phyloP scores from a whole-genome alignment of 2,329 filamentous ascomycete genomes.

The Trichoderma sp. region DNA sequence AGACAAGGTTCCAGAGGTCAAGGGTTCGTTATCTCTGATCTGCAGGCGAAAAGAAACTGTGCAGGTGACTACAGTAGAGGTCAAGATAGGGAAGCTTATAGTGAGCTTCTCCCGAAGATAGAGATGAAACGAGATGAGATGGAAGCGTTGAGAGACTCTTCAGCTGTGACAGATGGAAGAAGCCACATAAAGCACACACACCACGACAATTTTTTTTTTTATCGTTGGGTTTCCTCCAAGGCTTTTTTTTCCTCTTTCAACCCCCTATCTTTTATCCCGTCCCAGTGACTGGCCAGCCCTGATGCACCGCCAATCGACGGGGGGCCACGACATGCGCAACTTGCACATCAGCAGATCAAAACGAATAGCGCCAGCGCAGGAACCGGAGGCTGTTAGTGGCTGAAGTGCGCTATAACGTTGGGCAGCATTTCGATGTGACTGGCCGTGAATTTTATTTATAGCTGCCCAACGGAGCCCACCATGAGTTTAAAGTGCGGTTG shows the following conservation, averaged over 20 bases:
- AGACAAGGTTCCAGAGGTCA: not conserved
- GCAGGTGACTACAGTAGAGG: not conserved
- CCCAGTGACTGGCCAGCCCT: not conserved
- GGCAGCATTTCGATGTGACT: not conserved
- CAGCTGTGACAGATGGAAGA: not conserved
- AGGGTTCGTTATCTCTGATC: not conserved
- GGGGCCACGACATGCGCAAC: not conserved
- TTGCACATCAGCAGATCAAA: not conserved
- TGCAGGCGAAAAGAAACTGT: not conserved
- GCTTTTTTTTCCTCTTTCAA: not conserved
- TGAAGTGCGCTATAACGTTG: not conserved
- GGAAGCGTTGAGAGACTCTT: not conserved
- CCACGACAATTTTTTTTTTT: not conserved
- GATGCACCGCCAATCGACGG: not conserved
- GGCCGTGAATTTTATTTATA: not conserved
- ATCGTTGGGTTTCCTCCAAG: not conserved
- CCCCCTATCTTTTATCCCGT: not conserved
- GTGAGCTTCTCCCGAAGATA: not conserved
- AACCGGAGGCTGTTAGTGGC: constrained; percentile 2
- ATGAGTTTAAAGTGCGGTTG: not conserved
- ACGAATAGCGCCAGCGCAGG: not conserved
- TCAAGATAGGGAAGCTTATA: not conserved
- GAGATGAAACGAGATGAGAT: not conserved
- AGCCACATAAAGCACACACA: not conserved
- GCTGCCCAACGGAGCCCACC: not conserved